Conservation (phyloP, 2,329 filamentous ascomycete species). For the Calonectria pteridis region DNA sequence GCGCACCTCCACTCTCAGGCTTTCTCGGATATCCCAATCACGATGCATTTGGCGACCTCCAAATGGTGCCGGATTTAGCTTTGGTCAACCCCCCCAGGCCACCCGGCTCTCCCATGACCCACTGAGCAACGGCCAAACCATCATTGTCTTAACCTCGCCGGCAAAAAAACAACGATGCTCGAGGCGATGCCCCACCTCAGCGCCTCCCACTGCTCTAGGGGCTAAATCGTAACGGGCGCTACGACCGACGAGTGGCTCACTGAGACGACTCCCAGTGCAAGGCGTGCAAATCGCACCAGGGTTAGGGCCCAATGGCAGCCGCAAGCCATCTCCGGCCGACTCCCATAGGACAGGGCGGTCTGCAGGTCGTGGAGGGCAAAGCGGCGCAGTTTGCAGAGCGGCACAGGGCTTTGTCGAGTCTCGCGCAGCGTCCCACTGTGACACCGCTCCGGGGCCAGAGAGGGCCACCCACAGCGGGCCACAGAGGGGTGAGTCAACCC, state of each 20-base stretch:
- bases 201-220: constrained; percentile 32
- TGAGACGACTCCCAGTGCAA: constrained; percentile 25
- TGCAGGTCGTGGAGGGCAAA: constrained; percentile 55
- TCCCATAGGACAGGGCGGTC: constrained; percentile 49
- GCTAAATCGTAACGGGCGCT: constrained; percentile 29
- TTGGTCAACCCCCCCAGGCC: constrained; percentile 33
- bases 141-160: constrained; percentile 26
- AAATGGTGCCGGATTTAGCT: constrained; percentile 32
- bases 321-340: constrained; percentile 35
- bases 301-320: constrained; percentile 52
- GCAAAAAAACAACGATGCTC: constrained; percentile 23
- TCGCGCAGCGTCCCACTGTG: constrained; percentile 34
- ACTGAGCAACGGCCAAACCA: constrained; percentile 39
- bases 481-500: constrained; percentile 35
- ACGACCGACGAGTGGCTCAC: constrained; percentile 29
- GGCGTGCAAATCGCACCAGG: constrained; percentile 46
- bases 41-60: constrained; percentile 18
- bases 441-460: constrained; percentile 12
- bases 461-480: background rate
- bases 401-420: constrained; percentile 26
- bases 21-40: constrained; percentile 32
- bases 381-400: constrained; percentile 56
- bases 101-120: constrained; percentile 43
- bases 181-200: constrained; percentile 38
- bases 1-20: constrained; percentile 17